Evolutionary conservation across 306 rosid species (phyloP), one percentile per base, ranked within the genome.

Genomic region (Quercus suber): DNA sequence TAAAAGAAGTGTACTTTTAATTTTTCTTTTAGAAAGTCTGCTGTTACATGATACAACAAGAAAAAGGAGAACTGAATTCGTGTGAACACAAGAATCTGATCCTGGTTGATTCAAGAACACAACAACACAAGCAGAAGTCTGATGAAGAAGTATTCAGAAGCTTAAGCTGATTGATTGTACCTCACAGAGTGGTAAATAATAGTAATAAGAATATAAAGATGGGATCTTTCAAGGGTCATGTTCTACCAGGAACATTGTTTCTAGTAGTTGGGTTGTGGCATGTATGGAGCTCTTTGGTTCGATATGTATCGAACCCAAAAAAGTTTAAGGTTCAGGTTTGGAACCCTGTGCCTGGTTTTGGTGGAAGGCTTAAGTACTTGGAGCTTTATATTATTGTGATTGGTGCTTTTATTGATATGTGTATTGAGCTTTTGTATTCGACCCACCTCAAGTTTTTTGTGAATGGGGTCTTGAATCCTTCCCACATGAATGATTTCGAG

Each of bases 161-260:
- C 28, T n/a, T n/a, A 69, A 76, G 73, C 69, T 82, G 79, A 55
- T 78, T 30, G 45, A 7, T 8, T 49, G 27, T 21, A 55, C 19
- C n/a, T 23, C 51, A 57, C 51, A 53, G 80, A 72, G 74, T 31
- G 10, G 76, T 76, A n/a, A 75, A 51, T 0, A 23, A 8, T 41
- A 7, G 45, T 41, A 41, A 8, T 8, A 28, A 21, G 49, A 5
- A 55, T 69, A 58, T 17, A 82, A 33, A 49, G 78, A 95, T 96
- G 99, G 99, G 99, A 76, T 96, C 99, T 84, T 96, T 96, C 84
- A 81, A 85, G 82, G 99, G 99, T 71, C 99, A 96, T 87, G 93
- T 78, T 81, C 81, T 96, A 73, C 99, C 99, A 1, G 99, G 99
- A 80, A 93, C 98, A 15, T 81, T 93, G 77, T 96, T 96, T 89